Base-by-base conservation (phyloP, 306 rosid genomes). In the Trichosanthes cucumerina region DNA sequence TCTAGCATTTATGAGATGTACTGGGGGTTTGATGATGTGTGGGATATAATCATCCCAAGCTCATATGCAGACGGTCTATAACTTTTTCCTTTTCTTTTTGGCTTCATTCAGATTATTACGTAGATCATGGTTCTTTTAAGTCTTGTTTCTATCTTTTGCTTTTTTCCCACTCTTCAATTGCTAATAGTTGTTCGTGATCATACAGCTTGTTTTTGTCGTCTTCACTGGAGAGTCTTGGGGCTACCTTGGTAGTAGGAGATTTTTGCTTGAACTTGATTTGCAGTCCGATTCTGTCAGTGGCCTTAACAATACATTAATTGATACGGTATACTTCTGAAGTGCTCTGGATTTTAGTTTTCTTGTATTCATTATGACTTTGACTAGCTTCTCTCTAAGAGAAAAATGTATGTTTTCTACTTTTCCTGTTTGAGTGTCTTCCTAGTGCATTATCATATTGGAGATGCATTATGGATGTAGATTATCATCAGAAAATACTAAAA, bases 161-260 rank as follows among this genome's bases (percentile, higher is more conserved):
- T 49, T 49, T 53, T 52, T 38, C 12, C 4, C 1, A 6, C 63
- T 14, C 50, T 74, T 80, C 36, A 44, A 41, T 78, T 84, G 81
- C 86, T 88, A 75, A 83, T 80, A 44, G 19, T 80, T 83, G 82
- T 82, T 85, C 77, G 75, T 83, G 75, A 84, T 80, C 75, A 82
- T 88, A 88, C 97, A 93, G 98, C 93, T 93, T 84, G 94, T 87
- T 72, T 93, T 93, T 87, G 87, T 65, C 79, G 90, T 89, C 82
- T 89, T 91, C 84, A 92, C 98, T 57, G 98, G 98, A 56, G 98
- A 93, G 82, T 82, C 90, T 13, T 93, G 98, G 98, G 98, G 97
- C 62, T 93, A 91, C 88, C 97, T 93, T 79, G 98, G 98, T 81
- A 93, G 98, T 81, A 83, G 98, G 86, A 91, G 97, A 79, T 93